Conservation (phyloP, 306 rosid species). For the Begonia fuchsioides region DNA sequence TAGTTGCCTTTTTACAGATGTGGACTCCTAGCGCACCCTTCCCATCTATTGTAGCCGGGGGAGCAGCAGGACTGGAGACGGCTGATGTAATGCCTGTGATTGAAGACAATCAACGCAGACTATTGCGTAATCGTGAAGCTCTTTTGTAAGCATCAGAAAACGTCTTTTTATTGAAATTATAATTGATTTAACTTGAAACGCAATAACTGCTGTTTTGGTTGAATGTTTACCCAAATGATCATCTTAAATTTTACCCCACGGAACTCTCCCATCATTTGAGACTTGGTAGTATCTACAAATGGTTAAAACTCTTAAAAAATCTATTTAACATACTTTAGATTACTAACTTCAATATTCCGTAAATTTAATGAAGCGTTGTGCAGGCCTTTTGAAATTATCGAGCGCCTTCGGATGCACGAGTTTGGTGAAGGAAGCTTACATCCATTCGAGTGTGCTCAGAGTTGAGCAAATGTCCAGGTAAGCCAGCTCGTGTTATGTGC, state of each 20-base stretch:
- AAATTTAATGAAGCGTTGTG: slow-evolving; percentile 11
- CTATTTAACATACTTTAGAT: too few species aligned
- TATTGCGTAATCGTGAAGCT: slow-evolving; percentile 52
- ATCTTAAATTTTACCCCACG: too few species aligned
- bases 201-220: too few species aligned
- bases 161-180: too few species aligned
- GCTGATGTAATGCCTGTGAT: slow-evolving; percentile 48
- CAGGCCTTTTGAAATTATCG: slow-evolving; percentile 75
- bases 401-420: slow-evolving; percentile 76
- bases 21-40: slow-evolving; percentile 80
- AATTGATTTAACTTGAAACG: too few species aligned
- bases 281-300: too few species aligned
- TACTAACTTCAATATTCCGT: not conserved
- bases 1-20: slow-evolving; percentile 34
- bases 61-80: slow-evolving; percentile 59
- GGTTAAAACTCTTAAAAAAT: too few species aligned
- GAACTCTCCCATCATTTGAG: too few species aligned
- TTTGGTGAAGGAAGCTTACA: slow-evolving; percentile 83
- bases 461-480: slow-evolving; percentile 17
- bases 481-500: not conserved
- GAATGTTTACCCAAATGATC: too few species aligned
- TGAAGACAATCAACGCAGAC: slow-evolving; percentile 63
- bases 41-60: slow-evolving; percentile 68
- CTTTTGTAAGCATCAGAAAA: slow-evolving; percentile 50
- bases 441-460: slow-evolving; percentile 95